Percentiles rank a stretch among this genome's conserved stretches.
Conservation (phyloP, 306 rosid species). For the Acacia crassicarpa region DNA sequence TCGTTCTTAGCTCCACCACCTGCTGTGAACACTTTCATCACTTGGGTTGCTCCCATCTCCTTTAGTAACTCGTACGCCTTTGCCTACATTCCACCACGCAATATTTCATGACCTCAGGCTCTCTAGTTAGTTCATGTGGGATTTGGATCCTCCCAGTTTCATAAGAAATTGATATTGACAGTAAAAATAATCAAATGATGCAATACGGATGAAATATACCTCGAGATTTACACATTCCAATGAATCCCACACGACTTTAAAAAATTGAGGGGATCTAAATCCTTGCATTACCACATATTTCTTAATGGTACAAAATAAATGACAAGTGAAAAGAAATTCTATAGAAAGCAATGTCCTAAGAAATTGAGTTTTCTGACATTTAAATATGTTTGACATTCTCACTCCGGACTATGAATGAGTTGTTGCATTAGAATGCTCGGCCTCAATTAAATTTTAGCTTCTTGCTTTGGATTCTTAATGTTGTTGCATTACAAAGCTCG, state of each 20-base stretch:
- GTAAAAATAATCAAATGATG: not conserved
- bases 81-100: slow-evolving; percentile 51
- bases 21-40: slow-evolving; percentile 70
- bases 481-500: not conserved
- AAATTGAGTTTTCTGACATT: not conserved
- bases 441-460: not conserved
- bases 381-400: not conserved
- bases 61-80: slow-evolving; percentile 67
- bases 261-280: not conserved
- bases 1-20: slow-evolving; percentile 87
- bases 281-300: not conserved
- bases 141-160: not conserved
- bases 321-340: not conserved
- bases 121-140: slow-evolving; percentile 1
- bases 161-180: not conserved
- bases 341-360: not conserved
- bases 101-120: not conserved
- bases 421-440: not conserved
- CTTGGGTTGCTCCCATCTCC: slow-evolving; percentile 77
- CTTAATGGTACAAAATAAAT: too few relatives aligned
- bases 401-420: not conserved
- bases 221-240: not conserved
- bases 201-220: not conserved
- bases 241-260: not conserved
- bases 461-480: not conserved